Evolutionary conservation across 768 basidiomycete species (phyloP).

Genomic region (Fomitopsis serialis): DNA sequence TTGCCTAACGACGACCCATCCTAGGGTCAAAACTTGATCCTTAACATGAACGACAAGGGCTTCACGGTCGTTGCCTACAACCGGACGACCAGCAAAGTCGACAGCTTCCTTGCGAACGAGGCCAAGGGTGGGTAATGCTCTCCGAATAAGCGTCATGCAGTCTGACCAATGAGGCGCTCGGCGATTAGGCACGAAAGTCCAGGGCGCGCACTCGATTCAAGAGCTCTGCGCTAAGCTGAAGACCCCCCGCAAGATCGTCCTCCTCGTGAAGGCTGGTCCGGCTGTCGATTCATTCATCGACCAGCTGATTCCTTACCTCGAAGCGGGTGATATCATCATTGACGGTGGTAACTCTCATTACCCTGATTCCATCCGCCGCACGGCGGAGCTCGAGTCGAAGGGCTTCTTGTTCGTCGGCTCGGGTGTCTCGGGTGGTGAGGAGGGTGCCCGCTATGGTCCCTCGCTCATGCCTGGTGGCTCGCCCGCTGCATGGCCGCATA

Average conservation of each 20-base stretch:
- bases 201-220: slow-evolving; percentile 90
- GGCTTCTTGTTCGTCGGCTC: slow-evolving; percentile 96
- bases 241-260: slow-evolving; percentile 92
- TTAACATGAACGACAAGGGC: slow-evolving; percentile 99
- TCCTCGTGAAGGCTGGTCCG: slow-evolving; percentile 95
- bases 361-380: slow-evolving; percentile 95
- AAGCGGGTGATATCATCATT: slow-evolving; percentile 96
- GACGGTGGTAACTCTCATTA: slow-evolving; percentile 99
- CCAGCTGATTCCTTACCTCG: slow-evolving; percentile 85
- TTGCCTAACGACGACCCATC: neutral
- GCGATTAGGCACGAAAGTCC: slow-evolving; percentile 79
- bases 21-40: slow-evolving; percentile 93
- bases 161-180: slow-evolving; percentile 15
- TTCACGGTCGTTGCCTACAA: slow-evolving; percentile 97
- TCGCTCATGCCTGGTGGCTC: slow-evolving; percentile 99
- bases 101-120: slow-evolving; percentile 91
- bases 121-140: slow-evolving; percentile 75
- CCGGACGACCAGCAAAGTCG: slow-evolving; percentile 95
- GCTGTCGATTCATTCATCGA: slow-evolving; percentile 96
- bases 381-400: slow-evolving; percentile 88
- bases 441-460: slow-evolving; percentile 95
- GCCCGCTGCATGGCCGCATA: slow-evolving; percentile 87
- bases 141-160: slow-evolving; percentile 20
- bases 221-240: slow-evolving; percentile 92
- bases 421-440: slow-evolving; percentile 99